Evolutionary conservation across 257 asterid genomes (phyloP).

Genomic region (Penstemon eatonii): DNA sequence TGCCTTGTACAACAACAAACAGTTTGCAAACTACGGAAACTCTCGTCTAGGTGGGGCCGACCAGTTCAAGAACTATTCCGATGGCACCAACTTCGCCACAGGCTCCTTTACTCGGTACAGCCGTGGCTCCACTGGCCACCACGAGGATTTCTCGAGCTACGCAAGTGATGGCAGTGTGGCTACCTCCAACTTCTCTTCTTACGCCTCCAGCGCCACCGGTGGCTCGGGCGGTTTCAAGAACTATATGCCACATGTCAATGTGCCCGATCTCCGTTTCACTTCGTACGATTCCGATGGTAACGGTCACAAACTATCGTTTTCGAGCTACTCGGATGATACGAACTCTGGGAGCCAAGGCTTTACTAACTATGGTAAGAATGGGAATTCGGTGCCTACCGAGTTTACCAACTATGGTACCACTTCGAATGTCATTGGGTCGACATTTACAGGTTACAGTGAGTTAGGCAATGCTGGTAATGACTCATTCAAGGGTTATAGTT

Average conservation of each 20-base stretch:
- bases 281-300: constrained; percentile 66
- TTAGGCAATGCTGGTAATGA: constrained; percentile 66
- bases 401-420: constrained; percentile 62
- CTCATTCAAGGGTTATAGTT: constrained; percentile 63
- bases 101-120: constrained; percentile 62
- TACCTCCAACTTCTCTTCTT: constrained; percentile 64
- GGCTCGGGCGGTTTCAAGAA: constrained; percentile 64
- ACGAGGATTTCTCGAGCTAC: constrained; percentile 60
- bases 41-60: constrained; percentile 58
- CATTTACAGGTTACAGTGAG: constrained; percentile 61
- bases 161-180: constrained; percentile 76
- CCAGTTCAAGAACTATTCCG: constrained; percentile 69
- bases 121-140: constrained; percentile 57
- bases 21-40: constrained; percentile 56
- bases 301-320: constrained; percentile 55
- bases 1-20: constrained; percentile 52
- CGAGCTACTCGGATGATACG: constrained; percentile 63
- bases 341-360: constrained; percentile 74
- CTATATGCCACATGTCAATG: constrained; percentile 69
- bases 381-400: constrained; percentile 54
- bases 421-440: constrained; percentile 72
- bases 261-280: constrained; percentile 66
- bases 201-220: constrained; percentile 54
- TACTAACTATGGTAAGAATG: constrained; percentile 57
- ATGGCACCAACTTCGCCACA: constrained; percentile 60